Evolutionary conservation across 2,329 filamentous ascomycete species (phyloP), one percentile per base, ranked within the genome.

Genomic region (Fusarium abutilonis): DNA sequence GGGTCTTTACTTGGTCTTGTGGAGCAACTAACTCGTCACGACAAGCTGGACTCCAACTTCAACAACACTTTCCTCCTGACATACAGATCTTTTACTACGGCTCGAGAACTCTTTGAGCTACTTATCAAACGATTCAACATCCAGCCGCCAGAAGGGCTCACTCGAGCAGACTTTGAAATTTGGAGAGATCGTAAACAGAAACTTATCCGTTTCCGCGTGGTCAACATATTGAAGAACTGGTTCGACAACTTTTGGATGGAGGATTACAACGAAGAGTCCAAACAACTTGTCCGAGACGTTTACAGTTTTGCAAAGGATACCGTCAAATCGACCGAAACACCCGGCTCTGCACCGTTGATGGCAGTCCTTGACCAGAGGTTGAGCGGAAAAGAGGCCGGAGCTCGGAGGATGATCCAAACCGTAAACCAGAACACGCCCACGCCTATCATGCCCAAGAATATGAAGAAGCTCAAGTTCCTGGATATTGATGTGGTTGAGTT

Each of bases 171-270:
- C 64, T 92, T 91, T 69, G 91, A 97, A 52, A 82, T 86, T 28
- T 99, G 95, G 95, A 87, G 91, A 32, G 92, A 97, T 73, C 89
- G 89, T 73, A 99, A 99, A 79, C 95, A 98, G 75, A 97, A 96
- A 73, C 90, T 92, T 6, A 97, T 98, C 60, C 87, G 95, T 32
- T 96, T 99, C 79, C 88, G 95, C 38, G 93, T 99, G 3, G 93
- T 99, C 64, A 99, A 98, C 72, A 98, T 97, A 64, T 80, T 99
- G 43, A 98, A 98, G 83, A 96, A 88, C 77, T 99, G 95, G 95
- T 95, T 99, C 68, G 95, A 98, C 73, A 93, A 90, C 69, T 98
- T 95, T 76, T 99, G 95, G 95, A 97, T 98, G 93, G 95, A 99
- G 74, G 91, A 93, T 44, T 88, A 89, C 62, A 93, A 89, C 72